Evolutionary conservation across 2,329 filamentous ascomycete species (phyloP).

Genomic region (Colletotrichum gloeosporioides): DNA sequence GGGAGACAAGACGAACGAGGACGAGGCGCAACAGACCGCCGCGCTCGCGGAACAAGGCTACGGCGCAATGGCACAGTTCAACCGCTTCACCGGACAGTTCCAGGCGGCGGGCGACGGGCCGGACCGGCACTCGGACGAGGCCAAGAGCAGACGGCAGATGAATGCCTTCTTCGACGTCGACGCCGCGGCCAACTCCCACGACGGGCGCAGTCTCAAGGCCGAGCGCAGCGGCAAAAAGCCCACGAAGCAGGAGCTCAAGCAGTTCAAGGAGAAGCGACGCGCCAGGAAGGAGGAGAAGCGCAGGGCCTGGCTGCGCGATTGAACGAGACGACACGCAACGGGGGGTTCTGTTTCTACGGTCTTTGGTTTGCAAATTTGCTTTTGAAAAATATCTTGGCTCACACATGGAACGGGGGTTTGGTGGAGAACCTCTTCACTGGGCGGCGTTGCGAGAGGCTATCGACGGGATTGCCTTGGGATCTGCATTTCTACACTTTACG

Average conservation of each 20-base stretch:
- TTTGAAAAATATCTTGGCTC: neutral
- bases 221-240: constrained; percentile 87
- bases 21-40: constrained; percentile 32
- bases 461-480: neutral
- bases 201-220: constrained; percentile 88
- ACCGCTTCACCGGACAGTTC: constrained; percentile 87
- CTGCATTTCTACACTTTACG: neutral
- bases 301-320: constrained; percentile 88
- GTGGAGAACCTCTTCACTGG: neutral
- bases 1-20: constrained; percentile 51
- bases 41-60: constrained; percentile 59
- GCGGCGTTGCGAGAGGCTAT: constrained; percentile 16
- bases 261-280: constrained; percentile 87
- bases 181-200: constrained; percentile 87
- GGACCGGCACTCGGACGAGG: constrained; percentile 83
- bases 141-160: constrained; percentile 88
- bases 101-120: constrained; percentile 72
- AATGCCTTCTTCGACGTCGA: constrained; percentile 96
- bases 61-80: constrained; percentile 76
- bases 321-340: constrained; percentile 31
- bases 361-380: neutral
- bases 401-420: neutral
- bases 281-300: constrained; percentile 95
- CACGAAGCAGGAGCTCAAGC: constrained; percentile 84
- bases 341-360: neutral